Base-by-base conservation (phyloP, 306 rosid species). In the Erythrophleum fordii region DNA sequence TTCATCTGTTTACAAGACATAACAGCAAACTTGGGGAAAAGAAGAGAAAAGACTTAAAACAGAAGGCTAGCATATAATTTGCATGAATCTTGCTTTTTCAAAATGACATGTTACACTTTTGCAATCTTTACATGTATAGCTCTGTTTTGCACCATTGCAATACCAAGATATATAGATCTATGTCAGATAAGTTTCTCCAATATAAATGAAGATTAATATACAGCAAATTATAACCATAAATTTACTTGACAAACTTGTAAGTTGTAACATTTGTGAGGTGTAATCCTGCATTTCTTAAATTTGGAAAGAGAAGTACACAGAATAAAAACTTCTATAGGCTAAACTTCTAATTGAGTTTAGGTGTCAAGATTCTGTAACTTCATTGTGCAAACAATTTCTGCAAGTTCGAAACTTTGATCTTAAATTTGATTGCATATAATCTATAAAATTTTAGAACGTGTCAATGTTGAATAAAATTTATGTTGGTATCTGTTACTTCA, bases 311-410 rank as follows among this genome's bases (percentile, higher is more conserved):
- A 59, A 45, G 39, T 58, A 13, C 60, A 37, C 37, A 37, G 25
- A 58, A 72, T 20, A 62, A 77, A n/a, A 65, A 29, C 72, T 73
- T 64, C 44, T n/a, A 58, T 46, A 49, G 11, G 42, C 72, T 64
- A 83, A 35, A 48, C 73, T 41, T 75, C 42, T 56, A 46, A 69
- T 8, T 18, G 14, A 41, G 68, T 51, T 29, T 14, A 51, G 69
- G 29, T 4, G 7, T 28, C 9, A 10, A 44, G 69, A 72, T 46
- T 58, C 56, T 45, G 53, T 29, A 75, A 67, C 44, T 18, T 4
- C 18, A 55, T 41, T 75, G n/a, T n/a, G 31, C 23, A 58, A 29
- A 69, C 71, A 75, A 51, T 52, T 69, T 60, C 64, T 22, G 28
- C 39, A 12, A 26, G 29, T 59, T 3, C 20, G 14, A 26, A 59